Conservation (phyloP, 208 protist species). For the Leishmania gerbilli region DNA sequence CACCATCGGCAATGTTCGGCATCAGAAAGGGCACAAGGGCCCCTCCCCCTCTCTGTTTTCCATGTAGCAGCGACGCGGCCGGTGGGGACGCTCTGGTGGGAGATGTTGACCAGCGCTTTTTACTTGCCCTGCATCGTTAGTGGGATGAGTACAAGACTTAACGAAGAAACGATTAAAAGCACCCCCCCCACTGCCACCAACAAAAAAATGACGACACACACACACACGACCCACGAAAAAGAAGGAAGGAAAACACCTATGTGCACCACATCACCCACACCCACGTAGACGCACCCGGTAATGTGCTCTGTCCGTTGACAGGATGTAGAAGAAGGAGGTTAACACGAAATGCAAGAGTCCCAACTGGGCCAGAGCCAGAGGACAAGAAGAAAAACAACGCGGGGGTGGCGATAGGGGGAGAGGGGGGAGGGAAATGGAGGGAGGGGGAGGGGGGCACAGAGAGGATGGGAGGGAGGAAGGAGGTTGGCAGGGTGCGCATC, state of each 20-base stretch:
- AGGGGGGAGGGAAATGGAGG: background rate
- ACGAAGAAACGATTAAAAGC: background rate
- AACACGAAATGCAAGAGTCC: background rate
- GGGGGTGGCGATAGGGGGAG: background rate
- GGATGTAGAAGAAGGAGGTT: background rate
- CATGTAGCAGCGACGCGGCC: background rate
- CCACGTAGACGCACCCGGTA: background rate
- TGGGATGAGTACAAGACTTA: background rate
- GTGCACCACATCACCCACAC: background rate
- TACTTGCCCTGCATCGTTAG: background rate
- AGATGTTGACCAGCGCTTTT: background rate
- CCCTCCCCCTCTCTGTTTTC: background rate
- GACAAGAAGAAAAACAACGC: background rate
- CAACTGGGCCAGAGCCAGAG: background rate
- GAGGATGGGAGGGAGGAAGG: background rate
- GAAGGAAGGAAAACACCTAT: background rate
- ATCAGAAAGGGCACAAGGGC: background rate
- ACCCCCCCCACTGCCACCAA: background rate
- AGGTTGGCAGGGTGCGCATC: background rate
- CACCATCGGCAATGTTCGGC: background rate
- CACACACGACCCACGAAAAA: no score
- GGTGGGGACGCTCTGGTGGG: background rate
- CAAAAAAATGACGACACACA: background rate
- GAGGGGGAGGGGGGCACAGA: no score
- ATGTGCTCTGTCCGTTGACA: background rate